Base-by-base conservation (phyloP, 2,329 filamentous ascomycete species). In the Talaromyces piceae region DNA sequence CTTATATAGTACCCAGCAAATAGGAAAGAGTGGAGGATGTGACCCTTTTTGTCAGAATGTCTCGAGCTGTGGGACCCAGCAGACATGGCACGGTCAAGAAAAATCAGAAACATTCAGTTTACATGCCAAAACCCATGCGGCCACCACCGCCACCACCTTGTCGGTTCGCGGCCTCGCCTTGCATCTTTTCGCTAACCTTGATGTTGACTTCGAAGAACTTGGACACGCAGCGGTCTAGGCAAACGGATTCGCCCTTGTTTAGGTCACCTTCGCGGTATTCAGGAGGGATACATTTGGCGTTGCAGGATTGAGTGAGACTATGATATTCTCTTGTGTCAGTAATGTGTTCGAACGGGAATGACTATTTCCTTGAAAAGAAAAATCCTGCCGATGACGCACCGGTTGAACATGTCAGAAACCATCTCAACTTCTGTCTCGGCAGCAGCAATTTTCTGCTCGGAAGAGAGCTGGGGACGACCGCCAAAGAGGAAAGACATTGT, bases 171-270 rank as follows among this genome's bases (percentile, higher is more conserved):
- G 87, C 88, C 73, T 95, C 87, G 58, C 85, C 83, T 75, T 96
- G 90, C 83, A 97, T 90, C 75, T 94, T 88, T 75, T 97, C 91
- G 64, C 87, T 91, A 54, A 97, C 88, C 78, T 96, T 97, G 78
- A 95, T 84, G 72, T 95, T 95, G 65, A 95, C 91, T 63, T 97
- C 91, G 75, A 98, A 96, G 78, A 97, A 98, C 78, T 98, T 98
- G 67, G 87, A 81, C 53, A 94, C 88, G 75, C 94, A 98, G 66
- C 93, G 88, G 76, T 98, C 93, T 62, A 98, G 84, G 77, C 94
- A 98, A 63, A 98, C 93, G 61, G 87, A 90, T 75, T 98, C 93
- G 79, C 91, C 94, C 78, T 98, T 98, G 82, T 96, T 95, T 65
- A 98, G 84, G 63, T 98, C 91, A 70, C 82, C 83, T 77, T 98